Evolutionary conservation across 2,329 filamentous ascomycete genomes (phyloP).

Genomic region (Tympanopsis confertula): DNA sequence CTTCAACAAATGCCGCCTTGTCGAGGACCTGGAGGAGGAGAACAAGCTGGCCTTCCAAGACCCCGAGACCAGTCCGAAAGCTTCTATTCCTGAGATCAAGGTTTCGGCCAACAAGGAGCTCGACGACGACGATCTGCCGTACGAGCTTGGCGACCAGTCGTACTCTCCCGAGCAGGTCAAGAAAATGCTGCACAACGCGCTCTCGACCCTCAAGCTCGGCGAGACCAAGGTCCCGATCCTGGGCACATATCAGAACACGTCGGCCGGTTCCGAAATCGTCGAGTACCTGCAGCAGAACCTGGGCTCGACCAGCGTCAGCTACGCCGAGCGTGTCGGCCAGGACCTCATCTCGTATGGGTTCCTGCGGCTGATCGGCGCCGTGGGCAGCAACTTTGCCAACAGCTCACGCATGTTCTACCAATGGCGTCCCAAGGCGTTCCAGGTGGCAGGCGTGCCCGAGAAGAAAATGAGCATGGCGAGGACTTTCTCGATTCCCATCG

Average conservation of each 20-base stretch:
- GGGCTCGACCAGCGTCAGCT: conserved; percentile 71
- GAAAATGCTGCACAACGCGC: conserved; percentile 76
- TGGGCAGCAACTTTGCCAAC: conserved; percentile 91
- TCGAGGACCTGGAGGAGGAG: conserved; percentile 95
- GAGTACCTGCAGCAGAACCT: conserved; percentile 88
- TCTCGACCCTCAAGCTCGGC: conserved; percentile 73
- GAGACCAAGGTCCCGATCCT: conserved; percentile 94
- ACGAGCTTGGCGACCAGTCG: conserved; percentile 82
- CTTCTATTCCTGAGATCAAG: conserved; percentile 73
- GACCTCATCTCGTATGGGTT: conserved; percentile 81
- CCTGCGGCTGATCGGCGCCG: conserved; percentile 80
- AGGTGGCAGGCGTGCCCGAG: conserved; percentile 75
- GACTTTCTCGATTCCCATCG: conserved; percentile 61
- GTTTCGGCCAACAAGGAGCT: conserved; percentile 58
- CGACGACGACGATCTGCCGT: conserved; percentile 65
- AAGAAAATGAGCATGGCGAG: conserved; percentile 67
- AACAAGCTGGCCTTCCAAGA: conserved; percentile 96
- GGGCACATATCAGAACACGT: conserved; percentile 88
- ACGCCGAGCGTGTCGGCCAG: conserved; percentile 89
- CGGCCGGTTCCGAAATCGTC: conserved; percentile 81
- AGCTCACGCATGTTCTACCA: conserved; percentile 96
- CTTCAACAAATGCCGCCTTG: conserved; percentile 94
- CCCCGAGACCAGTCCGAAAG: conserved; percentile 58
- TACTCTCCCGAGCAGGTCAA: conserved; percentile 82
- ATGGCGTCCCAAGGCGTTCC: conserved; percentile 87